phyloP scores from a whole-genome alignment of 352 stramenopile species.

The Lagenidium giganteum region DNA sequence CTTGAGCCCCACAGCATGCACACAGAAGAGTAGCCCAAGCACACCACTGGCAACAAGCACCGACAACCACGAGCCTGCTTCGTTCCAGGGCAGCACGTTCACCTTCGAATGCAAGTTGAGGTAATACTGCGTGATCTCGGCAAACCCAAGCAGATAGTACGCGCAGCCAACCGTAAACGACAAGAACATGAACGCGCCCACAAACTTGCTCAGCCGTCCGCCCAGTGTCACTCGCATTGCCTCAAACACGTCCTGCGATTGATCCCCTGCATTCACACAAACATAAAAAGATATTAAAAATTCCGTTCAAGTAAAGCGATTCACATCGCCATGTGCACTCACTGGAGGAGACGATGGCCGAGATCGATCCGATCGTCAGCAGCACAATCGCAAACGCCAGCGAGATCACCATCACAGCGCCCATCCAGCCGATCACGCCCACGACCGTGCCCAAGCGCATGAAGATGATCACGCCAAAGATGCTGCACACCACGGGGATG shows the following conservation, averaged over 20 bases:
- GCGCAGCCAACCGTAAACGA: constrained; percentile 29
- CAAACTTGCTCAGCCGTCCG: constrained; percentile 24
- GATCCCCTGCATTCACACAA: constrained; percentile 4
- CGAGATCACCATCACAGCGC: constrained; percentile 19
- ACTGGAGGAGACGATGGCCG: constrained; percentile 30
- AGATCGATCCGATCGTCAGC: constrained; percentile 43
- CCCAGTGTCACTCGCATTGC: constrained; percentile 21
- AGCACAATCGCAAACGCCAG: constrained; percentile 34
- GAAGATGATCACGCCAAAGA: constrained; percentile 54
- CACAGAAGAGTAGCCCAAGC: constrained; percentile 14
- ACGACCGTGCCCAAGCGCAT: constrained; percentile 41
- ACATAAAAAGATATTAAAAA: neutral
- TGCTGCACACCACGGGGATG: constrained; percentile 40
- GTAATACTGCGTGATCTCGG: constrained; percentile 41
- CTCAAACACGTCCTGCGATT: constrained; percentile 22
- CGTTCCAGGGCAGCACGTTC: constrained; percentile 45
- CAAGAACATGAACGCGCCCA: constrained; percentile 30
- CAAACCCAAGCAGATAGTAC: constrained; percentile 47
- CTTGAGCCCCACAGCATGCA: constrained; percentile 9
- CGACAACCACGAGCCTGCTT: constrained; percentile 24
- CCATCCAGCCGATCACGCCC: constrained; percentile 22
- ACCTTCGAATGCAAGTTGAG: constrained; percentile 15
- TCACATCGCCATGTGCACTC: too few relatives aligned
- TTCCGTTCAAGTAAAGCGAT: neutral
- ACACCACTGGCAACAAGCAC: constrained; percentile 24